A percentile compares a stretch with the other conserved stretches of the same genome.
Evolutionary conservation across 2,329 filamentous ascomycete species (phyloP).

Genomic region (Escovopsis sp.): DNA sequence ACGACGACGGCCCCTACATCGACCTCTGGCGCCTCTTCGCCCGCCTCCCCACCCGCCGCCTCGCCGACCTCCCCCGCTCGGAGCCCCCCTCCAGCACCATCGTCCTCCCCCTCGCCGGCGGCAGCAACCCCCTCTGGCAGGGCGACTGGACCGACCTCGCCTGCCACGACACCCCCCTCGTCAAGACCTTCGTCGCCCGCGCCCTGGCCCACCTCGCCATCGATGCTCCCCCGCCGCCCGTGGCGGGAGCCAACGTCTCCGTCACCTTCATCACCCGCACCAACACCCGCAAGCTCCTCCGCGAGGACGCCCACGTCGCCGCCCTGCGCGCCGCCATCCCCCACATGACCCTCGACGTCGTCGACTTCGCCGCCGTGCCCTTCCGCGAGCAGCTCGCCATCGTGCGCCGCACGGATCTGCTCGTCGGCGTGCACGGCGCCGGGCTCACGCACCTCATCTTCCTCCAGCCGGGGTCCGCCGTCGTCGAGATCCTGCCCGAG

Average conservation of each 20-base stretch:
- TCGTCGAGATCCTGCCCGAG: slow-evolving; percentile 27
- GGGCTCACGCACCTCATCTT: slow-evolving; percentile 28
- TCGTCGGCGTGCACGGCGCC: slow-evolving; percentile 28
- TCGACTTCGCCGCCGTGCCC: slow-evolving; percentile 24
- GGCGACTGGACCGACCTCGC: slow-evolving; percentile 20
- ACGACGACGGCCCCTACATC: slow-evolving; percentile 18
- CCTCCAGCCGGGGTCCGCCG: slow-evolving; percentile 16
- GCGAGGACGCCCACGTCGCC: slow-evolving; percentile 14
- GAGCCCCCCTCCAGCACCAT: slow-evolving; percentile 2
- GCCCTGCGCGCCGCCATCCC: slow-evolving; percentile 11
- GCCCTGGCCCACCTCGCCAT: slow-evolving; percentile 16
- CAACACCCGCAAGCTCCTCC: slow-evolving; percentile 15
- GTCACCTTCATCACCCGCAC: slow-evolving; percentile 22
- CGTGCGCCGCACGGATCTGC: slow-evolving; percentile 21
- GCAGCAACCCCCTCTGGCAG: slow-evolving; percentile 26
- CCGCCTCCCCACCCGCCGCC: slow-evolving; percentile 14
- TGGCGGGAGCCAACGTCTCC: not conserved
- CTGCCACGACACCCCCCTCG: slow-evolving; percentile 13
- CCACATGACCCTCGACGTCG: slow-evolving; percentile 14
- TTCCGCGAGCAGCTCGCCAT: slow-evolving; percentile 21
- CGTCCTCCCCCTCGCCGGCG: slow-evolving; percentile 24
- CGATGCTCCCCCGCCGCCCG: slow-evolving; percentile 1
- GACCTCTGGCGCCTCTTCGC: slow-evolving; percentile 23
- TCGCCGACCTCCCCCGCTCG: slow-evolving; percentile 10
- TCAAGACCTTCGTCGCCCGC: slow-evolving; percentile 16